phyloP scores from a whole-genome alignment of 495 filamentous ascomycete genomes.

The Friedmanniomyces simplex region DNA sequence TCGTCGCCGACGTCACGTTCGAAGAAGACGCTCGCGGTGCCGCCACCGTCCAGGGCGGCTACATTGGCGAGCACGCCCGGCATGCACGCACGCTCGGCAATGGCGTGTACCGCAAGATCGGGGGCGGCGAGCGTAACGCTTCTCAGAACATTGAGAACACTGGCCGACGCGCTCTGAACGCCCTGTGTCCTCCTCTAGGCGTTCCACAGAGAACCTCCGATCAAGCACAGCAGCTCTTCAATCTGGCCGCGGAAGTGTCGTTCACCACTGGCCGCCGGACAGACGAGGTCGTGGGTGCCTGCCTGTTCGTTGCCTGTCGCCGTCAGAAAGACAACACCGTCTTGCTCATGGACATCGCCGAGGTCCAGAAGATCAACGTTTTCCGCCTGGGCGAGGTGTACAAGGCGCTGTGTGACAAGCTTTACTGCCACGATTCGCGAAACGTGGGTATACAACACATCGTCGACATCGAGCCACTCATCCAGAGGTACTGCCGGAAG shows the following conservation, averaged over 20 bases:
- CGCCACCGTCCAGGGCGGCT: constrained; percentile 82
- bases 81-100: constrained; percentile 52
- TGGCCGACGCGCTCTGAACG: background rate
- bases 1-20: constrained; percentile 84
- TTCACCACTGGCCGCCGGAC: constrained; percentile 87
- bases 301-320: constrained; percentile 79
- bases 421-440: constrained; percentile 43
- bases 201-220: constrained; percentile 51
- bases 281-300: constrained; percentile 70
- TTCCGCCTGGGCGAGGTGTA: constrained; percentile 81
- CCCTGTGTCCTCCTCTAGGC: constrained; percentile 18
- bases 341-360: constrained; percentile 94
- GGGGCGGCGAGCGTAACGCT: constrained; percentile 47
- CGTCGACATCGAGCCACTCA: constrained; percentile 66
- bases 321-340: constrained; percentile 46
- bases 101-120: constrained; percentile 45
- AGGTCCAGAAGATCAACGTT: constrained; percentile 65
- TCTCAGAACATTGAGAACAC: constrained; percentile 19
- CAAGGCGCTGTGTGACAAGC: constrained; percentile 59
- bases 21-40: constrained; percentile 74
- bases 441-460: constrained; percentile 42
- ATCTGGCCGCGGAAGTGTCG: constrained; percentile 61
- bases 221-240: constrained; percentile 61
- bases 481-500: constrained; percentile 77
- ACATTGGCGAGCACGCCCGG: constrained; percentile 69